Percentiles rank a stretch among this genome's conserved stretches.
Conservation (phyloP, 441 rosid species). For the Corymbia calophylla region DNA sequence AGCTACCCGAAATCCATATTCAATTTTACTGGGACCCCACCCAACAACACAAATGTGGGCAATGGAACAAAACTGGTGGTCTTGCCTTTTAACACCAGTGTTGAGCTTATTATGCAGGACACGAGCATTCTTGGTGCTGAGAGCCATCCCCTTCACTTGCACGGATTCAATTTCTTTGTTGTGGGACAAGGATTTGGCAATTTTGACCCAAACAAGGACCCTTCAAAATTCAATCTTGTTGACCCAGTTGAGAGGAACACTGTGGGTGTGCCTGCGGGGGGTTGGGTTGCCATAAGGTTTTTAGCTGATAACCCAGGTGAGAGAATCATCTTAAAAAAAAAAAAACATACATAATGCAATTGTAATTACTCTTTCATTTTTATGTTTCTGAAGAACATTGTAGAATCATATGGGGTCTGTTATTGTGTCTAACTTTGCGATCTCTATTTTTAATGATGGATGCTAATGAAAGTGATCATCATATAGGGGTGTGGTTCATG, state of each 20-base stretch:
- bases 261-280: slow-evolving; percentile 9
- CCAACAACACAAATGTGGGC: slow-evolving; percentile 1
- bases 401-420: not conserved
- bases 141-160: slow-evolving; percentile 8
- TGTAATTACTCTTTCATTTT: not conserved
- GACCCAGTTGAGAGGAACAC: slow-evolving; percentile 9
- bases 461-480: not conserved
- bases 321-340: not conserved
- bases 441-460: not conserved
- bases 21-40: not conserved
- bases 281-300: slow-evolving; percentile 12
- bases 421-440: not conserved
- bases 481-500: slow-evolving; percentile 73
- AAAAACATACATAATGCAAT: not conserved
- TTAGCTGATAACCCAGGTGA: slow-evolving; percentile 4
- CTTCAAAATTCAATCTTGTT: not conserved
- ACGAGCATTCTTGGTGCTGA: slow-evolving; percentile 10
- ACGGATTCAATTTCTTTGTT: slow-evolving; percentile 8
- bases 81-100: slow-evolving; percentile 4
- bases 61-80: slow-evolving; percentile 8
- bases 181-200: slow-evolving; percentile 8
- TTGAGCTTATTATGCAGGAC: slow-evolving; percentile 9
- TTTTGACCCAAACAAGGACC: slow-evolving; percentile 2
- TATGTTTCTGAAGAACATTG: not conserved
- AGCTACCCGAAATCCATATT: not conserved